Evolutionary conservation across 805 yeast species (phyloP), one percentile per base, ranked within the genome.

Genomic region (Saturnispora ahearnii): DNA sequence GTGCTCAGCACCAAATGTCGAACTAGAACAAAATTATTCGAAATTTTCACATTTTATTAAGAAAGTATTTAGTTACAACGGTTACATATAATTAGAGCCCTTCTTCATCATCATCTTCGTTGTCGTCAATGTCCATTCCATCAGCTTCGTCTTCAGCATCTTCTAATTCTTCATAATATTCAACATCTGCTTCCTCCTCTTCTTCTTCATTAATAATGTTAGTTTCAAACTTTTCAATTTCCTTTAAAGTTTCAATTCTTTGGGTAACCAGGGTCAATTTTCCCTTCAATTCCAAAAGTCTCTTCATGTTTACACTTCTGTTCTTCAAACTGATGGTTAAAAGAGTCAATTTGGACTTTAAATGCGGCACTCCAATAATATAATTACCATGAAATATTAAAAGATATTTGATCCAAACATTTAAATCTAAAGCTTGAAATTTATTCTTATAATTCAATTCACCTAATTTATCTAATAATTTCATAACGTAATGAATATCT

Each of bases 191-290:
- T 3, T 46, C 55, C 11, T 51, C 54, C 15, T 51, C 58, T 8
- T 50, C 59, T 13, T 51, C 57, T 1, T 53, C 57, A 40, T 51
- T 36, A 10, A 21, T 22, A 36, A 36, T 11, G 21, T 36, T 54
- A 12, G 53, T 62, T 15, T 58, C 61, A 10, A 63, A 53, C 54
- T 76, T 81, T 59, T 78, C 83, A 26, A 83, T 62, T 57, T 82
- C 90, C 64, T 84, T 91, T 24, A 79, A 69, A 58, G 82, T 83
- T 57, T 84, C 90, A n/a, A 83, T 84, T 46, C 71, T 72, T 44
- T 74, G 73, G 42, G 72, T 64, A 44, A 77, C 65, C 71, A 78
- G 68, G 43, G 67, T 64, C 53, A 78, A 60, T 54, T 76, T 70
- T 12, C 78, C 77, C 53, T 73, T 73, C 54, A 78, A 68, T 61